Conservation (phyloP, 108 stramenopile species). For the Skeletonema costatum region DNA sequence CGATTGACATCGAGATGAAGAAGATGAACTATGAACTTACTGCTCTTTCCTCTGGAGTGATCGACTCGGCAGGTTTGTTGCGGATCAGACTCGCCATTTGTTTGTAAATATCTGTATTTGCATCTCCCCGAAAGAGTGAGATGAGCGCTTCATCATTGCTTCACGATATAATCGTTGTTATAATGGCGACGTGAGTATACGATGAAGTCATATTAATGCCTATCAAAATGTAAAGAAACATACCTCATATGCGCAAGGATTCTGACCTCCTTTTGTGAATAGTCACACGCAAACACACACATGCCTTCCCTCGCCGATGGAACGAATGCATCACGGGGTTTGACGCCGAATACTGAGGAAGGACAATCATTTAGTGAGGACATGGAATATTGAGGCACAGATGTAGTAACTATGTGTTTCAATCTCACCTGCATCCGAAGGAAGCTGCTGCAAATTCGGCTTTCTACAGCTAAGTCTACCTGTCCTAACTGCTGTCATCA, state of each 20-base stretch:
- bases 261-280: constrained; percentile 67
- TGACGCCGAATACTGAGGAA: constrained; percentile 23
- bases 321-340: constrained; percentile 46
- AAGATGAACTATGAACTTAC: neutral
- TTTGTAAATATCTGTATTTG: constrained; percentile 57
- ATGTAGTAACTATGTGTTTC: neutral
- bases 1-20: neutral
- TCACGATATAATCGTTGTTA: neutral
- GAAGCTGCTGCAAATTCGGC: constrained; percentile 67
- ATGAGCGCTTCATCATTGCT: constrained; percentile 41
- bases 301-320: constrained; percentile 16
- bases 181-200: neutral
- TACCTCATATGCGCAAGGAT: constrained; percentile 62
- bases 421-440: constrained; percentile 13
- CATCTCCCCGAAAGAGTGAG: constrained; percentile 36
- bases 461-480: constrained; percentile 64
- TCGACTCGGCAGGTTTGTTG: constrained; percentile 28
- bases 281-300: constrained; percentile 57
- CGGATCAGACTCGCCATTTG: constrained; percentile 52
- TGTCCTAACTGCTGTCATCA: constrained; percentile 55
- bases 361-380: neutral
- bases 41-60: constrained; percentile 48
- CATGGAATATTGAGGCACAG: neutral
- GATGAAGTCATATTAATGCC: neutral
- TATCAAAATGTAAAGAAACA: neutral